Conservation (phyloP, 2,329 filamentous ascomycete species). For the Bimuria novae-zelandiae region DNA sequence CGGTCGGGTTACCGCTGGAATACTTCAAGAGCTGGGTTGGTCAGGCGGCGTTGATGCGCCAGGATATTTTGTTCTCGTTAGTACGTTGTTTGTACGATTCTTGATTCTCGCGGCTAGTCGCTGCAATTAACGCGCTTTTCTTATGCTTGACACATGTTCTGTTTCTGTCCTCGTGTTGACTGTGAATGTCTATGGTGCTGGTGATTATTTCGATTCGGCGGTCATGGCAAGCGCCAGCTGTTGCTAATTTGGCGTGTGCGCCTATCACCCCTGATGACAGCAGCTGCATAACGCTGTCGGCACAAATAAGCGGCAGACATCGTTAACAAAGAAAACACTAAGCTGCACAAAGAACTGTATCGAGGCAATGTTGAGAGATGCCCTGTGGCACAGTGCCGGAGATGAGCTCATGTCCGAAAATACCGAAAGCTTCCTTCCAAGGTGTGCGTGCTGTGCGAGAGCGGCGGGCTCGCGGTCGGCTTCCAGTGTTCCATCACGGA, state of each 20-base stretch:
- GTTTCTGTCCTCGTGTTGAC: background rate
- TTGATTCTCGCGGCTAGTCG: conserved; percentile 15
- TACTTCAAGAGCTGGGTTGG: conserved; percentile 5
- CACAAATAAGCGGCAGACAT: background rate
- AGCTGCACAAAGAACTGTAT: background rate
- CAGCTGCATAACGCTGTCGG: background rate
- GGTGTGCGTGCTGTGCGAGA: background rate
- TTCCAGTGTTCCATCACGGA: no score
- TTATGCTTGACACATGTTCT: background rate
- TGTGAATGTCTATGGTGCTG: background rate
- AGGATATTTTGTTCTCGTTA: conserved; percentile 17
- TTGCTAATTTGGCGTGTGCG: conserved; percentile 2
- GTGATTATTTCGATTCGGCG: background rate
- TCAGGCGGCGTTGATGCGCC: conserved; percentile 12
- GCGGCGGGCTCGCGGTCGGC: background rate
- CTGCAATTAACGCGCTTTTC: conserved; percentile 15
- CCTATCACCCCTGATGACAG: background rate
- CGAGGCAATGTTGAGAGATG: background rate
- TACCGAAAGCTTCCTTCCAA: background rate
- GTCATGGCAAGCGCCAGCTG: background rate
- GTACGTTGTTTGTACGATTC: conserved; percentile 29
- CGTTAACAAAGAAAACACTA: background rate
- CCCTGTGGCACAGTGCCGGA: background rate
- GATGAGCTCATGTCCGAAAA: background rate
- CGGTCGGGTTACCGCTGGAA: conserved; percentile 15